phyloP scores from a whole-genome alignment of 2,329 filamentous ascomycete genomes.

The Didymella keratinophila region DNA sequence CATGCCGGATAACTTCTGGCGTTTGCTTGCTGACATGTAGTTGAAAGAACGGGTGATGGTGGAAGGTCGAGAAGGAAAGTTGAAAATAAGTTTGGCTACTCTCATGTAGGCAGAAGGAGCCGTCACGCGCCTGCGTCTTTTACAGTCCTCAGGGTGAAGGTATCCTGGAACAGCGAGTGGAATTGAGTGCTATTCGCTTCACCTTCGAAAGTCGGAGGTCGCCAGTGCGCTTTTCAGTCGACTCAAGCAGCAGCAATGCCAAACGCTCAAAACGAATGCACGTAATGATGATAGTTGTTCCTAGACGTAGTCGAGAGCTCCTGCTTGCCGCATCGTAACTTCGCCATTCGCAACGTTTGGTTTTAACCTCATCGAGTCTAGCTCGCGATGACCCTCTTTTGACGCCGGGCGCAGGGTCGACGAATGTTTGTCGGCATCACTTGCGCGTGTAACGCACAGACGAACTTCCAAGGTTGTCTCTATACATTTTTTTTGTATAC shows the following conservation, averaged over 20 bases:
- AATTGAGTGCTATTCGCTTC: conserved; percentile 1
- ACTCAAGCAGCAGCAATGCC: neutral
- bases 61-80: neutral
- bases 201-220: neutral
- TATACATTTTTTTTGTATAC: neutral
- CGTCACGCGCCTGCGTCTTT: conserved; percentile 1
- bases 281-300: neutral
- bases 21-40: conserved; percentile 23
- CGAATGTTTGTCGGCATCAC: neutral
- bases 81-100: neutral
- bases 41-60: neutral
- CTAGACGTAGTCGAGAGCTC: neutral
- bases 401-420: neutral
- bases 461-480: neutral
- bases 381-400: neutral
- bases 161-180: neutral
- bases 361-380: conserved; percentile 4
- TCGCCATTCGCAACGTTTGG: neutral
- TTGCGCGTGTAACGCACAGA: conserved; percentile 1
- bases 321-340: neutral
- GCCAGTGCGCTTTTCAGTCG: neutral
- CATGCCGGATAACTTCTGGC: conserved; percentile 26
- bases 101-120: conserved; percentile 1
- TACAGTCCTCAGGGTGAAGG: neutral
- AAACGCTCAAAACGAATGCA: neutral